phyloP scores from a whole-genome alignment of 2,329 filamentous ascomycete genomes.

The Colletotrichum godetiae region DNA sequence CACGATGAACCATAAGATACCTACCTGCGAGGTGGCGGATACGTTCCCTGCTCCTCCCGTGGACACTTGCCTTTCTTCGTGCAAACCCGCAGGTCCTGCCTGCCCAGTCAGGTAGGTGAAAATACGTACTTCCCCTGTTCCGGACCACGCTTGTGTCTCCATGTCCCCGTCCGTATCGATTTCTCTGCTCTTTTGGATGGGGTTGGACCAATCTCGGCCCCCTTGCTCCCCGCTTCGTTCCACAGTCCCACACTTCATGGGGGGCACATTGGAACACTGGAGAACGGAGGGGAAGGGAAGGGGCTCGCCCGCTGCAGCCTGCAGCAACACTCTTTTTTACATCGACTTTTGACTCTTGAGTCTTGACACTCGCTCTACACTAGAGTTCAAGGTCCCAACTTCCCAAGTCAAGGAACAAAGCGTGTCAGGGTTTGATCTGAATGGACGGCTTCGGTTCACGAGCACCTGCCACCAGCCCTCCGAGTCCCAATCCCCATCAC shows the following conservation, averaged over 20 bases:
- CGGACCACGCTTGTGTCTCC: slow-evolving; percentile 19
- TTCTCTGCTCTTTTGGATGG: slow-evolving; percentile 30
- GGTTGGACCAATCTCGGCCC: slow-evolving; percentile 32
- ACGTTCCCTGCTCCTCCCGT: neutral
- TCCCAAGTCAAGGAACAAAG: no score
- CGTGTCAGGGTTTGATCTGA: neutral
- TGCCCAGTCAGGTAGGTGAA: slow-evolving; percentile 23
- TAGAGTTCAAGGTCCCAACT: no score
- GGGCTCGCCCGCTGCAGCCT: neutral
- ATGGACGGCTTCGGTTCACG: neutral
- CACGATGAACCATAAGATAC: neutral
- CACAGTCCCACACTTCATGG: slow-evolving; percentile 19
- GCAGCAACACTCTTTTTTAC: neutral
- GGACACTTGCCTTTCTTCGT: slow-evolving; percentile 19
- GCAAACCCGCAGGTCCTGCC: slow-evolving; percentile 19
- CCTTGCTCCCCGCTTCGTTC: slow-evolving; percentile 29
- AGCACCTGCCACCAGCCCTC: slow-evolving; percentile 1
- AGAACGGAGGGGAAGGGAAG: neutral
- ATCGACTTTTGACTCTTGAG: neutral
- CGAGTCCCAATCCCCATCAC: neutral
- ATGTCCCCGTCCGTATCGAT: slow-evolving; percentile 29
- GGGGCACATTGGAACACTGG: neutral
- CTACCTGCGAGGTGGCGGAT: neutral
- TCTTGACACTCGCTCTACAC: no score
- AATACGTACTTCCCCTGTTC: slow-evolving; percentile 20